Percentiles rank a stretch among this genome's conserved stretches.
Conservation (phyloP, 441 rosid genomes). For the Corymbia calophylla region DNA sequence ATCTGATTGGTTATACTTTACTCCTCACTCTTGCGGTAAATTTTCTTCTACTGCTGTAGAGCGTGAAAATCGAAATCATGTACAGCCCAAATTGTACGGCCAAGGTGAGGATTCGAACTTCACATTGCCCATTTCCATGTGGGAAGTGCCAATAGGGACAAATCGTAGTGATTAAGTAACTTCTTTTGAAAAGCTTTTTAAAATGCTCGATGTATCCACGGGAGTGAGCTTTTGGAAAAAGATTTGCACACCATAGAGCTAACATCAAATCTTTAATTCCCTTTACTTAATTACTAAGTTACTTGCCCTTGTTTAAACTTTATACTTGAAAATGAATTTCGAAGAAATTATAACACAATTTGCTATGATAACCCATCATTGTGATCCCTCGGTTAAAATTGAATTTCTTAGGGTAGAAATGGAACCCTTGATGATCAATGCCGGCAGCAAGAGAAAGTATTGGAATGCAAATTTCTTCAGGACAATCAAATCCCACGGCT, state of each 20-base stretch:
- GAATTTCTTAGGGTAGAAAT: too few species aligned
- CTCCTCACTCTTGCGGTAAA: too few species aligned
- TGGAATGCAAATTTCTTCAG: neutral
- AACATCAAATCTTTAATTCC: neutral
- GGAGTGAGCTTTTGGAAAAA: neutral
- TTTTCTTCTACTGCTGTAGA: too few species aligned
- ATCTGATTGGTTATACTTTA: too few species aligned
- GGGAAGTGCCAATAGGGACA: too few species aligned
- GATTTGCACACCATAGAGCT: neutral
- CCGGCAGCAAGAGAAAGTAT: too few species aligned
- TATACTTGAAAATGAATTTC: neutral
- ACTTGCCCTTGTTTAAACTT: neutral
- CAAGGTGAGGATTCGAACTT: too few species aligned
- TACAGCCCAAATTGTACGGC: too few species aligned
- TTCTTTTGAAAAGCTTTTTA: neutral
- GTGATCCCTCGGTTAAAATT: too few species aligned
- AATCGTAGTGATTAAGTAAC: too few species aligned
- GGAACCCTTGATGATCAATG: accelerated
- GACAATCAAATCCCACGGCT: neutral
- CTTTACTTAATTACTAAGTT: neutral
- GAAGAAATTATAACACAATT: neutral
- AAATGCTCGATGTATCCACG: neutral
- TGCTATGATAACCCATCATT: neutral
- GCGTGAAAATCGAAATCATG: too few species aligned
- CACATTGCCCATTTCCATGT: too few species aligned